Evolutionary conservation across 805 yeast species (phyloP).

Genomic region (Scheffersomyces amazonensis): DNA sequence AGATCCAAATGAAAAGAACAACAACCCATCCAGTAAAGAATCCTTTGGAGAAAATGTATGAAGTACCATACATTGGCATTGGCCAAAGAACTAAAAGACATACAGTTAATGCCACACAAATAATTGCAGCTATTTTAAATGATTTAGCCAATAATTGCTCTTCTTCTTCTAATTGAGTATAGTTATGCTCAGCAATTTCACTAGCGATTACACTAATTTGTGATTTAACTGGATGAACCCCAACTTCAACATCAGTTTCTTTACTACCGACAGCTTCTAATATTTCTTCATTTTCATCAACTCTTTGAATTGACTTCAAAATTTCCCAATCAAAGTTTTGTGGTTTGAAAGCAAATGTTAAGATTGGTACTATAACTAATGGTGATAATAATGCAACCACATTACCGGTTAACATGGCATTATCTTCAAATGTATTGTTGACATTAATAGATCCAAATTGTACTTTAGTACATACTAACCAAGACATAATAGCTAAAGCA

Average conservation of each 20-base stretch:
- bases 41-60: conserved; percentile 67
- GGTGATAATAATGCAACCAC: conserved; percentile 80
- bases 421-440: conserved; percentile 68
- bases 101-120: conserved; percentile 61
- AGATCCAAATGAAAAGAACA: conserved; percentile 80
- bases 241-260: conserved; percentile 17
- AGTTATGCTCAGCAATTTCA: conserved; percentile 28
- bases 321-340: conserved; percentile 73
- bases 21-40: conserved; percentile 90
- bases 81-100: conserved; percentile 80
- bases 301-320: conserved; percentile 59
- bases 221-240: conserved; percentile 34
- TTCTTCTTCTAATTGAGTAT: conserved; percentile 42
- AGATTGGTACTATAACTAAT: conserved; percentile 57
- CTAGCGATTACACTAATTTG: conserved; percentile 37
- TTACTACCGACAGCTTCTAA: conserved; percentile 28
- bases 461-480: conserved; percentile 38
- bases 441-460: conserved; percentile 30
- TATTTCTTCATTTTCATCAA: conserved; percentile 70
- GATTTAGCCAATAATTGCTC: conserved; percentile 50
- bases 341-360: conserved; percentile 62
- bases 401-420: conserved; percentile 89
- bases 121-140: conserved; percentile 56
- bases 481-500: conserved; percentile 63
- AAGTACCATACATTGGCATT: conserved; percentile 88